Conservation (phyloP, 1,284 basidiomycete species). For the Ceratobasidium sp. region DNA sequence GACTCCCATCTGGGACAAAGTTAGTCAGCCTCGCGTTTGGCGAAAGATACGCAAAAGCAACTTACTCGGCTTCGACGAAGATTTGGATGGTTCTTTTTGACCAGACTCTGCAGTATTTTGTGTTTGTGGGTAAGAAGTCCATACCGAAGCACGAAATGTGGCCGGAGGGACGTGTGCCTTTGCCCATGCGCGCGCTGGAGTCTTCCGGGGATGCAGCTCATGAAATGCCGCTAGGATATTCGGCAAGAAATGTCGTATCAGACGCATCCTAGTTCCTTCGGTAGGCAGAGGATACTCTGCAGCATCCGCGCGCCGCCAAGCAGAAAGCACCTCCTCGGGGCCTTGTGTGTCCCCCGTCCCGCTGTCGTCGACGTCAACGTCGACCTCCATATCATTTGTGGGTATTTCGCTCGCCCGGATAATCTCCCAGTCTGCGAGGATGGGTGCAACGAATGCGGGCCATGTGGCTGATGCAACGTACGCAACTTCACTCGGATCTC, state of each 20-base stretch:
- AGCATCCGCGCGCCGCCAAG: conserved; percentile 52
- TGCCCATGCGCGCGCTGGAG: conserved; percentile 73
- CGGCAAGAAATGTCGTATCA: conserved; percentile 71
- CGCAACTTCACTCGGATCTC: conserved; percentile 76
- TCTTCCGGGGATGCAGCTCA: conserved; percentile 73
- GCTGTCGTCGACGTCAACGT: conserved; percentile 37
- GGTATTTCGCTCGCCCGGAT: conserved; percentile 14
- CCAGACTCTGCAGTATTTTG: neutral
- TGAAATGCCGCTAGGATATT: conserved; percentile 73
- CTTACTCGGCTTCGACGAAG: neutral
- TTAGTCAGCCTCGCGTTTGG: neutral
- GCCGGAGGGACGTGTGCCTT: conserved; percentile 60
- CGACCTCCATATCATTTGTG: conserved; percentile 34
- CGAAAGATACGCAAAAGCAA: too few relatives aligned
- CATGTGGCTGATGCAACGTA: conserved; percentile 84
- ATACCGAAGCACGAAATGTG: conserved; percentile 34
- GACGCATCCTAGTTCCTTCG: conserved; percentile 72
- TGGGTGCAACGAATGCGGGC: conserved; percentile 79
- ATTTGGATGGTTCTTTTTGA: conserved; percentile 8
- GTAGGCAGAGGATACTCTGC: conserved; percentile 58
- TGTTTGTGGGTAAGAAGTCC: conserved; percentile 36
- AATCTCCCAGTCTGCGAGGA: conserved; percentile 67
- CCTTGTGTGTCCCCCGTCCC: conserved; percentile 5
- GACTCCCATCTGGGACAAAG: conserved; percentile 7
- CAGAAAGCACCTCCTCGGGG: conserved; percentile 9